Percentiles rank a stretch among this genome's conserved stretches.
phyloP scores from a whole-genome alignment of 176 grass and related monocot species.

The Oryza australiensis region DNA sequence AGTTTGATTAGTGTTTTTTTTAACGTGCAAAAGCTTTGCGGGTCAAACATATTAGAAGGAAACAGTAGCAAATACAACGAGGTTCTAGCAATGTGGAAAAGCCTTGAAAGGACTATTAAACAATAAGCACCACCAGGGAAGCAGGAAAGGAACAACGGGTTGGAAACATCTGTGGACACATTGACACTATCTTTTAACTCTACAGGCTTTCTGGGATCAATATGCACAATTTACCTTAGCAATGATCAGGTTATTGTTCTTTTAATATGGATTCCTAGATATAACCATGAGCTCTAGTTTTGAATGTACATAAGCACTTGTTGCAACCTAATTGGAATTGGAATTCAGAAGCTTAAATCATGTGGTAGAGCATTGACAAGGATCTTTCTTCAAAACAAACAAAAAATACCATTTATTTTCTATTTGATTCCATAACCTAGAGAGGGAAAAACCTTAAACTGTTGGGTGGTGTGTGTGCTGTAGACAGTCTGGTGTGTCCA shows the following conservation, averaged over 20 bases:
- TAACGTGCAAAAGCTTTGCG: neutral
- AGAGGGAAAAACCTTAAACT: neutral
- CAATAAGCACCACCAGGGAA: neutral
- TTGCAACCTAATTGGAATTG: neutral
- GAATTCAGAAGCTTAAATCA: neutral
- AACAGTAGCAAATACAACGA: neutral
- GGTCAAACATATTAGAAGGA: neutral
- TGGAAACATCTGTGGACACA: neutral
- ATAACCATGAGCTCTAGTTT: neutral
- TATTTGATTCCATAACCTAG: neutral
- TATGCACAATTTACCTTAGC: neutral
- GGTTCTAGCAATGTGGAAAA: neutral
- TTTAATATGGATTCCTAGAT: neutral
- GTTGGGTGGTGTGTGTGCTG: no score
- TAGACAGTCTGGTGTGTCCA: no score
- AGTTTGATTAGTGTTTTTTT: neutral
- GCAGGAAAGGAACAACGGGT: neutral
- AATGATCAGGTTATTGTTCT: neutral
- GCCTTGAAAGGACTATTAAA: neutral
- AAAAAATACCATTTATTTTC: neutral
- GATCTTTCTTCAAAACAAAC: slow-evolving; percentile 7
- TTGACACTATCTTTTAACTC: neutral
- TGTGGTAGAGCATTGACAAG: neutral
- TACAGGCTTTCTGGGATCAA: neutral
- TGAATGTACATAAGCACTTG: neutral